These are phyloP conservation scores for Kodamaea kakaduensis DNA, from an alignment of 805 yeast genomes.

Conservation along the genomic window DNA sequence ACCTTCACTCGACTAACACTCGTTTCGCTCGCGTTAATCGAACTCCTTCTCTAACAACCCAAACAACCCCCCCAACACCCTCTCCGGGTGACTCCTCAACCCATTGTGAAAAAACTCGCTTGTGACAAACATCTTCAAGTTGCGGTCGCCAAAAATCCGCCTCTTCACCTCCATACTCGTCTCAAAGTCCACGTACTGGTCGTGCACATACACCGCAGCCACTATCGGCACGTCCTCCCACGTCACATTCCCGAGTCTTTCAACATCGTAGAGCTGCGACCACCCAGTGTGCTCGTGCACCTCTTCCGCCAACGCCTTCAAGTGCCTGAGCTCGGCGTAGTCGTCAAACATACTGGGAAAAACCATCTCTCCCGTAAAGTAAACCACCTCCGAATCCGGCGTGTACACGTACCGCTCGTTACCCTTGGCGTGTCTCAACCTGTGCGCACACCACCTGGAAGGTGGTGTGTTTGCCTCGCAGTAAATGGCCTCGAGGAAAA, in stretches of 20 bases:
- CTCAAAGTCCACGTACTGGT: constrained; percentile 50
- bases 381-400: constrained; percentile 23
- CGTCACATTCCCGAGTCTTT: constrained; percentile 25
- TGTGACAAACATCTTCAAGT: constrained; percentile 40
- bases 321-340: constrained; percentile 37
- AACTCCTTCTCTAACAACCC: constrained; percentile 37
- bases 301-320: constrained; percentile 39
- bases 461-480: constrained; percentile 36
- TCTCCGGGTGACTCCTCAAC: constrained; percentile 37
- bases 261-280: constrained; percentile 35
- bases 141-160: constrained; percentile 26
- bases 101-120: constrained; percentile 53
- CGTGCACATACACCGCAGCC: constrained; percentile 46
- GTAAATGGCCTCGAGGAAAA: constrained; percentile 58
- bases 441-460: constrained; percentile 49
- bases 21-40: too few species aligned
- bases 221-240: constrained; percentile 41
- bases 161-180: constrained; percentile 35
- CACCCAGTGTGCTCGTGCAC: constrained; percentile 32
- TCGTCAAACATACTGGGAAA: constrained; percentile 49
- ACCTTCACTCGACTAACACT: too few species aligned
- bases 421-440: constrained; percentile 28
- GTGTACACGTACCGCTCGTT: constrained; percentile 4
- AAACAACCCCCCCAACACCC: constrained; percentile 39
- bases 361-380: constrained; percentile 56